phyloP scores from a whole-genome alignment of 1,139 yeast species.

The Pneumocystis oryctolagi region DNA sequence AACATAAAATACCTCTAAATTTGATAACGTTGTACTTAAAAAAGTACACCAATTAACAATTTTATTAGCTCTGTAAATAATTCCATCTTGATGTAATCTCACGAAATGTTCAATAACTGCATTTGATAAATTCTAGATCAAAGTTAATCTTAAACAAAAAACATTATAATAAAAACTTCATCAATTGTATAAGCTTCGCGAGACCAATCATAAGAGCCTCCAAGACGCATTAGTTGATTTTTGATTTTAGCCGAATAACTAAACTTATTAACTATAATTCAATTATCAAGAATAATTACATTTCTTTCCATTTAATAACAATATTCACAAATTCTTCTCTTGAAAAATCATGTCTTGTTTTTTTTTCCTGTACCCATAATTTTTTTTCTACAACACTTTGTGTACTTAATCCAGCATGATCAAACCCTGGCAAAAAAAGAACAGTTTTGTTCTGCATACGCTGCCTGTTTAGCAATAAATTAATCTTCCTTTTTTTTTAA shows the following conservation, averaged over 20 bases:
- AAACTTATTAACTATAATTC: neutral
- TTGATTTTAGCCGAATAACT: slow-evolving; percentile 33
- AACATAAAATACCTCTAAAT: slow-evolving; percentile 40
- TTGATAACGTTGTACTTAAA: slow-evolving; percentile 86
- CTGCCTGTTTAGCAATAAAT: slow-evolving; percentile 25
- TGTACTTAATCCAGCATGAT: slow-evolving; percentile 98
- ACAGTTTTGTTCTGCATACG: slow-evolving; percentile 97
- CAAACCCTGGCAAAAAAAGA: slow-evolving; percentile 88
- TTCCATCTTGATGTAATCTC: slow-evolving; percentile 81
- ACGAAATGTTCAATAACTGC: slow-evolving; percentile 90
- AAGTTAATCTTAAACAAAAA: neutral
- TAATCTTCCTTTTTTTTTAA: neutral
- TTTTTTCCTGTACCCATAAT: slow-evolving; percentile 73
- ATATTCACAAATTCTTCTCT: slow-evolving; percentile 76
- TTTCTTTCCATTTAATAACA: slow-evolving; percentile 98
- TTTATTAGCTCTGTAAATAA: slow-evolving; percentile 85
- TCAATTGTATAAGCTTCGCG: slow-evolving; percentile 88
- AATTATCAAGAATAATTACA: slow-evolving; percentile 46
- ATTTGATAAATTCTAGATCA: slow-evolving; percentile 36
- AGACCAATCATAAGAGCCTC: slow-evolving; percentile 94
- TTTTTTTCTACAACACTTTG: slow-evolving; percentile 97
- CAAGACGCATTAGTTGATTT: slow-evolving; percentile 68
- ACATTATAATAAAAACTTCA: slow-evolving; percentile 28
- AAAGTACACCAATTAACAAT: slow-evolving; percentile 95
- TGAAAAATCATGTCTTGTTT: slow-evolving; percentile 89